These are phyloP conservation scores for Berberis thunbergii DNA, from an alignment of 164 flowering plant genomes.

Conservation along the genomic window DNA sequence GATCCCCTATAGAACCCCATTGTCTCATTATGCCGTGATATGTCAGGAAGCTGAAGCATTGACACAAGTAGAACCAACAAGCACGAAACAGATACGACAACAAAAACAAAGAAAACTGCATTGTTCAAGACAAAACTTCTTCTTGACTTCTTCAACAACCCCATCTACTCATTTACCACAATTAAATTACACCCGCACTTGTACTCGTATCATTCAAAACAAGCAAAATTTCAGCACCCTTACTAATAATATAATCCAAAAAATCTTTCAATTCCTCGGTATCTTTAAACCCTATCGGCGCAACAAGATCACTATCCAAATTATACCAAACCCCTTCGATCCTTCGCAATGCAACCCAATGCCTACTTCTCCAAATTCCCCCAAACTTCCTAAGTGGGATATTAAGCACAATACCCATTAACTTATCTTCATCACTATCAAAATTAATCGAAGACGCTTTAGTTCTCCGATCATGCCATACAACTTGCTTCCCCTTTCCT, in stretches of 20 bases:
- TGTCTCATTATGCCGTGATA: constrained; percentile 6
- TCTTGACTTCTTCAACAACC: constrained; percentile 21
- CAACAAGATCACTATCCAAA: constrained; percentile 80
- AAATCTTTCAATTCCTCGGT: constrained; percentile 45
- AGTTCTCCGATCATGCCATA: constrained; percentile 82
- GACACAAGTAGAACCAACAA: constrained; percentile 34
- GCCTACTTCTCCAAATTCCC: constrained; percentile 82
- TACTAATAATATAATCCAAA: constrained; percentile 39
- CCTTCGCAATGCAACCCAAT: constrained; percentile 70
- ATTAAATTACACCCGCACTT: neutral
- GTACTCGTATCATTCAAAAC: constrained; percentile 33
- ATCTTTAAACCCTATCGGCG: constrained; percentile 41
- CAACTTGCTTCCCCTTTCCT: constrained; percentile 62
- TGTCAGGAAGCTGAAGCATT: constrained; percentile 42
- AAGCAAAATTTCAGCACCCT: constrained; percentile 66
- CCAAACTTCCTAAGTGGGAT: constrained; percentile 53
- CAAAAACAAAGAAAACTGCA: constrained; percentile 24
- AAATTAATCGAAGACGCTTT: constrained; percentile 61
- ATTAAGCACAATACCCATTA: constrained; percentile 82
- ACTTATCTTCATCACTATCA: constrained; percentile 28
- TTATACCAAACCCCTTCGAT: constrained; percentile 76
- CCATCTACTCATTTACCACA: constrained; percentile 9
- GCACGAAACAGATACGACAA: constrained; percentile 35
- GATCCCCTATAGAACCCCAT: constrained; percentile 6
- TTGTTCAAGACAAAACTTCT: constrained; percentile 21